These are phyloP conservation scores for Tolypocladium ovalisporum DNA, from an alignment of 2,329 filamentous ascomycete species.

Conservation along the genomic window DNA sequence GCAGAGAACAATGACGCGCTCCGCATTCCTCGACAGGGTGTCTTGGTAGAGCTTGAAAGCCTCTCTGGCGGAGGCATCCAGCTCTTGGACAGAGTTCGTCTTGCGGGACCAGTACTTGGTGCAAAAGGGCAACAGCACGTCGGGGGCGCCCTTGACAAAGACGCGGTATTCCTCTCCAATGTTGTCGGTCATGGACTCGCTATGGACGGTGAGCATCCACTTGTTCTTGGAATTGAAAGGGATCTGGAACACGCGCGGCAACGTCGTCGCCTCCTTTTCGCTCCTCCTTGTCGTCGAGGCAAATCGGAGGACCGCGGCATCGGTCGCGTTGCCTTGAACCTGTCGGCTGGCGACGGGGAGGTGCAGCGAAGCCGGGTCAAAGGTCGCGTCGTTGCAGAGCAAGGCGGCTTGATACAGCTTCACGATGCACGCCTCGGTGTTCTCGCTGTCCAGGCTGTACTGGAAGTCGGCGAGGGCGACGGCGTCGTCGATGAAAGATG, in stretches of 20 bases:
- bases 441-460: slow-evolving; percentile 6
- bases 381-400: slow-evolving; percentile 31
- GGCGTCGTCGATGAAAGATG: slow-evolving; percentile 23
- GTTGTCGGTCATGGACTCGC: slow-evolving; percentile 13
- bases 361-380: slow-evolving; percentile 24
- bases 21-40: slow-evolving; percentile 27
- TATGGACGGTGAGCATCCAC: slow-evolving; percentile 32
- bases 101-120: slow-evolving; percentile 22
- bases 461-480: slow-evolving; percentile 15
- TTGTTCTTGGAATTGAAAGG: slow-evolving; percentile 42
- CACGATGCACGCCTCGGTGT: slow-evolving; percentile 4
- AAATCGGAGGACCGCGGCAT: slow-evolving; percentile 29
- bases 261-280: slow-evolving; percentile 9
- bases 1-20: slow-evolving; percentile 31
- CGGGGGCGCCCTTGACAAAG: slow-evolving; percentile 42
- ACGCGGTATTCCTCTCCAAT: slow-evolving; percentile 23
- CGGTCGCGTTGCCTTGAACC: slow-evolving; percentile 31
- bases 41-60: slow-evolving; percentile 26
- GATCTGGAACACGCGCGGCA: slow-evolving; percentile 25
- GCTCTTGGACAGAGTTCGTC: slow-evolving; percentile 18
- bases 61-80: slow-evolving; percentile 20
- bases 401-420: slow-evolving; percentile 18
- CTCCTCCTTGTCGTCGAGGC: slow-evolving; percentile 14
- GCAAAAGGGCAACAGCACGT: slow-evolving; percentile 31
- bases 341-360: slow-evolving; percentile 21